Base-by-base conservation (phyloP, 768 basidiomycete genomes). In the Psilocybe sp. region DNA sequence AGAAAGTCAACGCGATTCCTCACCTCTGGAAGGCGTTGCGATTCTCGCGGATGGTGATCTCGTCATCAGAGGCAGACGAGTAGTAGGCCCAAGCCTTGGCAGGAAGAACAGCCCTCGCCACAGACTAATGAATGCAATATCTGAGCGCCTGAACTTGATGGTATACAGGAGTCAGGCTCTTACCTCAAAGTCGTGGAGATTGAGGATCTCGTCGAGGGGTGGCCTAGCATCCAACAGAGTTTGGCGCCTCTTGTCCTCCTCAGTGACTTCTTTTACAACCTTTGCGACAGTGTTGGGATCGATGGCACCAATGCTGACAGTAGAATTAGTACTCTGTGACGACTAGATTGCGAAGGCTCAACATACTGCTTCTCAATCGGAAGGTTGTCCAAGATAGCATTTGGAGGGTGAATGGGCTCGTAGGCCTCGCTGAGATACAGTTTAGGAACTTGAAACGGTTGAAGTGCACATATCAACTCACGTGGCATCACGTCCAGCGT, bases 11-110 rank as follows among this genome's bases (percentile, higher is more conserved):
- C 20, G 40, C 31, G 19, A 31, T 41, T 12, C 53, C 55, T 41
- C 50, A 86, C 89, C 93, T 77, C 58, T 96, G 94, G 63, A 85
- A 97, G 1, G 92, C 94, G 40, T 82, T 75, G 51, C 89, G 89
- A 59, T 95, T 95, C 67, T 94, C 92, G 44, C 92, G 77, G 54
- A 78, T 72, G 33, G 91, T 93, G 38, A 92, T 89, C 65, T 96
- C 92, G 58, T 95, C 94, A 63, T 97, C 94, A 2, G 94, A 84
- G 9, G 92, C 93, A 12, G 90, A 92, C 1, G 87, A 91, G 61
- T 96, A 93, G 66, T 93, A 93, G 7, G 92, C 93, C 94, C 93
- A 96, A 1, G 88, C 89, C 63, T 91, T 90, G 28, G 86, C 84
- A 4, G 83, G 72, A 71, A 98, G 83, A 15, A 89, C 84, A 55